Evolutionary conservation across 129 eudicot genomes (phyloP), one percentile per base, ranked within the genome.

Genomic region (Heracleum sosnowskyi): DNA sequence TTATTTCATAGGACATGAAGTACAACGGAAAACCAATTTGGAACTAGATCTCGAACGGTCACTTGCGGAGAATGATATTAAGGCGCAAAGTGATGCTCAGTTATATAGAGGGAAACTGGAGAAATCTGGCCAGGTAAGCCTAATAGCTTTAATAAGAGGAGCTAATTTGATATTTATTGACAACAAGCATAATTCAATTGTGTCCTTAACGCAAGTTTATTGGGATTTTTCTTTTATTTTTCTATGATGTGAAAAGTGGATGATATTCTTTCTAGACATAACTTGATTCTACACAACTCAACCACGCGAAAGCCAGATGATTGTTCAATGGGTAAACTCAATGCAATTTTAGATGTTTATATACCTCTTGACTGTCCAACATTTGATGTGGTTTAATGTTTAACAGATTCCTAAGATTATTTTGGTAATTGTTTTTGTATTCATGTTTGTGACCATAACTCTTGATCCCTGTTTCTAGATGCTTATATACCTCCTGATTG

Each of bases 271-370:
- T 57, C 18, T 17, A 77, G 2, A 66, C 20, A 64, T 80, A 63
- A 78, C 71, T 24, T 72, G 62, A 47, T 80, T 40, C 1, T 9
- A 82, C 51, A 11, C 3, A 39, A 41, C 78, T 53, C 80, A 64
- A 55, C 37, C n/a, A 4, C 16, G 62, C 3, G 79, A 73, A 72
- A 77, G 41, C 31, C 74, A 71, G 22, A 37, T 57, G 74, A 84
- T 87, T 35, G 77, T 82, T 20, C 74, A 76, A 12, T 81, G 86
- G 90, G 87, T 84, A 84, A 81, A 26, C 66, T 29, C 44, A 10
- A 5, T 4, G 20, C 33, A 29, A 29, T 70, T 41, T 15, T 72
- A 51, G 22, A 11, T 71, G 49, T 51, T 35, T 72, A 17, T 26
- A 57, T 20, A 24, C 40, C 46, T 79, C 42, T 31, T n/a, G 34